Evolutionary conservation across 2,329 filamentous ascomycete species (phyloP), one percentile per base, ranked within the genome.

Genomic region (Alternaria postmessia): DNA sequence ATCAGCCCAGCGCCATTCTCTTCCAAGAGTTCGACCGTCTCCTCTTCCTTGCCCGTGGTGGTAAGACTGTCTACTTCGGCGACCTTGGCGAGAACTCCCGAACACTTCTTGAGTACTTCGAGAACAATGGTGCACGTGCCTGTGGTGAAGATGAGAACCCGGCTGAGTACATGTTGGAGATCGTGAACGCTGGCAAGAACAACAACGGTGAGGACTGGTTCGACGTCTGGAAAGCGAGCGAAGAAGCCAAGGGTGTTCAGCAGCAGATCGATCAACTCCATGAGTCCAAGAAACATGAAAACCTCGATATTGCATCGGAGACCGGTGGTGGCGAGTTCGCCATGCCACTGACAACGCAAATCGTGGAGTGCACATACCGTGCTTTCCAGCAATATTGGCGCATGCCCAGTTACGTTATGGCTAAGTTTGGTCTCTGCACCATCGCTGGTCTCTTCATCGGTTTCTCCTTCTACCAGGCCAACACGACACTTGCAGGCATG

Each of bases 111-210:
- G 66, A 80, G 42, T 83, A 83, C 75, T 93, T 94, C 59, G 86
- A 89, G 70, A 70, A 76, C 11, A 86, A 90, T 56, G 90, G 90
- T 5, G 88, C 86, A 1, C 81, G 86, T 3, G 77, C 80, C 46
- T 91, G 90, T 59, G 82, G 81, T 8, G 76, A 83, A 2, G 83
- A 87, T 1, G 89, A 90, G 61, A 93, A 93, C 66, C 90, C 91
- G 0, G 91, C 91, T 1, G 91, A 93, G 77, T 93, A 87, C 80
- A 92, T 93, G 87, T 83, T 93, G n/a, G 81, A 83, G 59, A 75
- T 82, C 47, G 77, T 78, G 24, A 72, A 74, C 54, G 71, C 75
- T 26, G 76, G 76, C 16, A 72, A 73, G 38, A 72, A 73, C 43
- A 56, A 70, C 16, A 54, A 71, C 28, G 69, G 68, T 0, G 39